Base-by-base conservation (phyloP, 352 stramenopile genomes). In the Phytophthora fragariaefolia region DNA sequence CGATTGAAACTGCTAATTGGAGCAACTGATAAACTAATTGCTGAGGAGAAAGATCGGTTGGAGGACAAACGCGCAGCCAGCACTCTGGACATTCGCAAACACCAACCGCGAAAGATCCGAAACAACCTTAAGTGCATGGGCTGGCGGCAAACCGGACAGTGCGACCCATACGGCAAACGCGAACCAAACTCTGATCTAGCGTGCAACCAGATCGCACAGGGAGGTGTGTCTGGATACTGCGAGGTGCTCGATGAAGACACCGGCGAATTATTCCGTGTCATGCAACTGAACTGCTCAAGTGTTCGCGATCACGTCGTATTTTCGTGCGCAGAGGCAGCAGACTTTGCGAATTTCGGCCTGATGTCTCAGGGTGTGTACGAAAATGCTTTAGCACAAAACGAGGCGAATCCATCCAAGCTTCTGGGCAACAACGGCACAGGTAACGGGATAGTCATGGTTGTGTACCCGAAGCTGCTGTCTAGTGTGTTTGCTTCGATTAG, bases 391-490 rank as follows among this genome's bases (percentile, higher is more conserved):
- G 32, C 26, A 7, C 58, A 74, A 20, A 74, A 74, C 20, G 42
- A 18, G 6, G 59, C 63, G 13, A 30, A 71, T 6, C 58, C 63
- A 22, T 55, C 17, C 3, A 53, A 67, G 36, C 56, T 86, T 13
- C 49, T 74, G 23, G 70, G 72, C 6, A 63, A 69, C 24, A 70
- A 38, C 20, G 79, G 79, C 23, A 51, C 9, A 6, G 77, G 79
- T 20, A 71, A 85, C 12, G 85, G 83, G 17, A 89, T 92, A 42
- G 77, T 90, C 47, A 82, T 92, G 58, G 76, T 90, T 6, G 76
- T 92, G 27, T 92, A 92, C 51, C 80, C 82, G 13, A 87, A 89
- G 66, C 63, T 91, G 17, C 57, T 94, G 60, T 82, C 83, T 10
- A 91, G 82, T 43, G 83, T 74, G 12, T 93, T 89, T 56, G 85